These are phyloP conservation scores for Leccinum subtestaceum DNA, from an alignment of 768 basidiomycete species.

Conservation along the genomic window DNA sequence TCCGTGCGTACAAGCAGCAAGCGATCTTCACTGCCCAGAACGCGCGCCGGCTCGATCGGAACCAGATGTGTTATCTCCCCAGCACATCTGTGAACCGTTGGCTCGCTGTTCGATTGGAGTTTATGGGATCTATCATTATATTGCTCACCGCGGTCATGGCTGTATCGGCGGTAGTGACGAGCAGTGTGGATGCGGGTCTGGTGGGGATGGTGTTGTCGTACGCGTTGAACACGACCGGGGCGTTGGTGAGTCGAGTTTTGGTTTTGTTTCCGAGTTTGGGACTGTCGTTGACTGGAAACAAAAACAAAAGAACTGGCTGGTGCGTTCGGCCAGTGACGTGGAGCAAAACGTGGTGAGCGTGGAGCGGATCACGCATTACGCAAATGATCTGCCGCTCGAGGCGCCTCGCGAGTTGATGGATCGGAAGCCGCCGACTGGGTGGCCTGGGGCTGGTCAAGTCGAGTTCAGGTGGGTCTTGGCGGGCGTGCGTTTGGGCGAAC, in stretches of 20 bases:
- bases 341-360: slow-evolving; percentile 90
- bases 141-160: slow-evolving; percentile 66
- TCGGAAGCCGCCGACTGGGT: slow-evolving; percentile 47
- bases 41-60: slow-evolving; percentile 75
- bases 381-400: slow-evolving; percentile 61
- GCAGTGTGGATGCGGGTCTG: slow-evolving; percentile 80
- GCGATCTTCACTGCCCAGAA: slow-evolving; percentile 63
- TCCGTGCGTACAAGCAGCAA: slow-evolving; percentile 77
- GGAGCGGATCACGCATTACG: slow-evolving; percentile 84
- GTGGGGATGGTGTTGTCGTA: slow-evolving; percentile 87
- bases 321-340: slow-evolving; percentile 80
- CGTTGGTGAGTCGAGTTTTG: slow-evolving; percentile 50
- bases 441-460: slow-evolving; percentile 75
- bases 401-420: slow-evolving; percentile 70
- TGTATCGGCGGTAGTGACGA: slow-evolving; percentile 66
- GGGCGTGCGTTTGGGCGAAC: not conserved
- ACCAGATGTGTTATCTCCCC: slow-evolving; percentile 75
- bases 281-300: not conserved
- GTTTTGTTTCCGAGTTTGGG: not conserved
- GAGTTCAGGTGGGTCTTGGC: slow-evolving; percentile 58
- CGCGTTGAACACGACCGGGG: slow-evolving; percentile 79
- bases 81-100: slow-evolving; percentile 78
- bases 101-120: slow-evolving; percentile 82
- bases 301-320: slow-evolving; percentile 67
- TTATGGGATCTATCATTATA: slow-evolving; percentile 80